Conservation (phyloP, 345 rosid species). For the Salix caprea region DNA sequence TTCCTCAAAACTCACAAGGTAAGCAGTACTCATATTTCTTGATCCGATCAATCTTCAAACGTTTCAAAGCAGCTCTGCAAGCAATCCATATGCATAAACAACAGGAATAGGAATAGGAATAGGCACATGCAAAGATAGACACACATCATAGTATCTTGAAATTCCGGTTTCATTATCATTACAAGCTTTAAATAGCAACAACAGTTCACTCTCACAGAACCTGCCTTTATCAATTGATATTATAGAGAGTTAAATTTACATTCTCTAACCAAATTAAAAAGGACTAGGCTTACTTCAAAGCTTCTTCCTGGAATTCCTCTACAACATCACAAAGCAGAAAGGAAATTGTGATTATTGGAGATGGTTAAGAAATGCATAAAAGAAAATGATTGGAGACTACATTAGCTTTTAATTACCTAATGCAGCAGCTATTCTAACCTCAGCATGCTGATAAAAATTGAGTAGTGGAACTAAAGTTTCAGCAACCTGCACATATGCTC, state of each 20-base stretch:
- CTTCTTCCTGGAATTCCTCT: neutral
- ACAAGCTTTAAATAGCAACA: neutral
- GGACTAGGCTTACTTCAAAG: neutral
- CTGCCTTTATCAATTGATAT: neutral
- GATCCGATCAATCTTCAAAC: conserved; percentile 74
- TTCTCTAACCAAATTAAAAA: neutral
- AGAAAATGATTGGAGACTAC: neutral
- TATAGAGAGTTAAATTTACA: neutral
- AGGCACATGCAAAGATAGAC: neutral
- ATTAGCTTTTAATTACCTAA: neutral
- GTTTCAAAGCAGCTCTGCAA: conserved; percentile 86
- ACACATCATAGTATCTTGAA: neutral
- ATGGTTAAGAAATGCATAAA: neutral
- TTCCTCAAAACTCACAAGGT: conserved; percentile 70
- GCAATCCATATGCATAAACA: conserved; percentile 13
- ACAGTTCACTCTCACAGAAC: neutral
- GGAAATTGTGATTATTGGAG: neutral
- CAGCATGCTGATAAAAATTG: neutral
- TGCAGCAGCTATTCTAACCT: neutral
- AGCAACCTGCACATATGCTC: conserved; percentile 9
- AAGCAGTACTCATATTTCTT: conserved; percentile 91
- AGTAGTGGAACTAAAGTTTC: no score
- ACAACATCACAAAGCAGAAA: neutral
- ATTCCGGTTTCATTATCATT: neutral
- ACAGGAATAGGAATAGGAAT: neutral